These are phyloP conservation scores for Geoglossum cookeanum DNA, from an alignment of 2,329 filamentous ascomycete species.

Conservation along the genomic window DNA sequence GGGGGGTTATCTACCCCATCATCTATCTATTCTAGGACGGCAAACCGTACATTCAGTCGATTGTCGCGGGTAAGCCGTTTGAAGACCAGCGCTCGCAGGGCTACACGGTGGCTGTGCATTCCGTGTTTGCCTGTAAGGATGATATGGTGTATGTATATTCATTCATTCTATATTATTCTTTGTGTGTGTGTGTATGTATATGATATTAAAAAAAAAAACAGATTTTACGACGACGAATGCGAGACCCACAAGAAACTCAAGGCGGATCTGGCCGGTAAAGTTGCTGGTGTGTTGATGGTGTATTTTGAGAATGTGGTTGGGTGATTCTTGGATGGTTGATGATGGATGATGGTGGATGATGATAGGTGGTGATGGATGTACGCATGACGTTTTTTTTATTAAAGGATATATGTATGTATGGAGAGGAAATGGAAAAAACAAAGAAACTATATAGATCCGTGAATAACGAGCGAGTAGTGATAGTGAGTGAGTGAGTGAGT, in stretches of 20 bases:
- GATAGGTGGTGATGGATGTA: too few species aligned
- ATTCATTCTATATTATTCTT: neutral
- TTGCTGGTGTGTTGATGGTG: neutral
- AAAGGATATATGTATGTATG: too few species aligned
- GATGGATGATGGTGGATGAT: too few species aligned
- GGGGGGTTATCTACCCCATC: too few species aligned
- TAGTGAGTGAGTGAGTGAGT: too few species aligned
- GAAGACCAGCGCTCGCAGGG: constrained; percentile 1
- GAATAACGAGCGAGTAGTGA: too few species aligned
- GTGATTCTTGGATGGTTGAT: too few species aligned
- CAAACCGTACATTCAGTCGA: neutral
- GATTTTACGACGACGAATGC: neutral
- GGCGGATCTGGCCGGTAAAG: neutral
- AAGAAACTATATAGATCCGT: too few species aligned
- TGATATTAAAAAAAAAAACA: neutral
- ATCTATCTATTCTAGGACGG: neutral
- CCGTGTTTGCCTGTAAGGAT: neutral
- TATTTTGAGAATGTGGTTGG: neutral
- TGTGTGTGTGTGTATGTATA: too few species aligned
- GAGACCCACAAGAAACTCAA: neutral
- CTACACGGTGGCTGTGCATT: neutral
- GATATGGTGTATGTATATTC: neutral
- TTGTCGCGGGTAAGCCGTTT: neutral
- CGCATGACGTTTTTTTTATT: too few species aligned
- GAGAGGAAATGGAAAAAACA: too few species aligned